These are phyloP conservation scores for Eutypa lata DNA, from an alignment of 2,329 filamentous ascomycete genomes.

Conservation along the genomic window DNA sequence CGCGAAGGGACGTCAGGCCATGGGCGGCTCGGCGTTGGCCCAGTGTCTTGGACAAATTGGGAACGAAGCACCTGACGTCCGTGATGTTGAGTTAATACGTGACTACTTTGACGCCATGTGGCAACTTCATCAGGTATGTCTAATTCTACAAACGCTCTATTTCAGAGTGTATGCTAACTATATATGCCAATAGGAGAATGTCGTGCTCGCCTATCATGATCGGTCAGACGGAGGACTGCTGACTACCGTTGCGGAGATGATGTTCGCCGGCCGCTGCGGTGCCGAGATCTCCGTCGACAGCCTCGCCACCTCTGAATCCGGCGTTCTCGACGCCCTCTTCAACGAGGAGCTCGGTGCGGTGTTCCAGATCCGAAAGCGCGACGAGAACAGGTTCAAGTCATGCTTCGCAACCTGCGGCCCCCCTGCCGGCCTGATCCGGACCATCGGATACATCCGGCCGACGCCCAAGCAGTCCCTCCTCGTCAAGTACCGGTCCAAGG, in stretches of 20 bases:
- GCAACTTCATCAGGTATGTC: slow-evolving; percentile 56
- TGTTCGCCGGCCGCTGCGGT: slow-evolving; percentile 92
- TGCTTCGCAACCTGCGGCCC: slow-evolving; percentile 91
- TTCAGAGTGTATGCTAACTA: too few species aligned
- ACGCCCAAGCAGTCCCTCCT: slow-evolving; percentile 70
- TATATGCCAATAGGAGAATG: slow-evolving; percentile 33
- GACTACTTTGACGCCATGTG: slow-evolving; percentile 88
- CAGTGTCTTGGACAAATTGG: slow-evolving; percentile 87
- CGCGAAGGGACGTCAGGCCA: slow-evolving; percentile 71
- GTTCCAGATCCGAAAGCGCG: slow-evolving; percentile 85
- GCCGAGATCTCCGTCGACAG: slow-evolving; percentile 80
- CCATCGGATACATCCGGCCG: slow-evolving; percentile 73
- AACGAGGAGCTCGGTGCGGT: slow-evolving; percentile 95
- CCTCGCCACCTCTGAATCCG: slow-evolving; percentile 57
- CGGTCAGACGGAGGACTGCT: slow-evolving; percentile 89
- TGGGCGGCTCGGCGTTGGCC: slow-evolving; percentile 88
- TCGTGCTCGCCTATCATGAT: slow-evolving; percentile 90
- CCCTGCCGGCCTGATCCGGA: slow-evolving; percentile 75
- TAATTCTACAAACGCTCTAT: neutral
- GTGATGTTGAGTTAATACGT: slow-evolving; percentile 73
- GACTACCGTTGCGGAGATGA: slow-evolving; percentile 92
- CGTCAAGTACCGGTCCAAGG: slow-evolving; percentile 67
- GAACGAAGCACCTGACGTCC: slow-evolving; percentile 80
- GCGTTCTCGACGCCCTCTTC: slow-evolving; percentile 78
- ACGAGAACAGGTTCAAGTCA: slow-evolving; percentile 81